These are phyloP conservation scores for Paraphaeosphaeria sporulosa DNA, from an alignment of 2,329 filamentous ascomycete genomes.

Conservation along the genomic window DNA sequence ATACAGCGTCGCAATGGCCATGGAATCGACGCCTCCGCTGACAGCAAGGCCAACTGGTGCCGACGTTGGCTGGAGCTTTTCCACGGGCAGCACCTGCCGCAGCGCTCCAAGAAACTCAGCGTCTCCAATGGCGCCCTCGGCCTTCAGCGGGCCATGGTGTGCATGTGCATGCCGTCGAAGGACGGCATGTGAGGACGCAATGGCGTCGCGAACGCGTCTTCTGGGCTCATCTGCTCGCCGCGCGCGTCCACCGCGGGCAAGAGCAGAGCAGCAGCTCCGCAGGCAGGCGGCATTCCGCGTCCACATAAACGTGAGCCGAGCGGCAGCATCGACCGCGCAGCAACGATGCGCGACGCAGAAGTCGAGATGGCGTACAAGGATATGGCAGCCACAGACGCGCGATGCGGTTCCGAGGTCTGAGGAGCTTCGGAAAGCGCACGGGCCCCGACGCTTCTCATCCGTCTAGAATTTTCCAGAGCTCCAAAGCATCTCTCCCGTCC, in stretches of 20 bases:
- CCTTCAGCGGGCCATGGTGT: slow-evolving; percentile 21
- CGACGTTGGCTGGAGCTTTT: slow-evolving; percentile 18
- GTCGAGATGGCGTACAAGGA: background rate
- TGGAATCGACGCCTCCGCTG: slow-evolving; percentile 96
- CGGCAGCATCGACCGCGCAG: slow-evolving; percentile 22
- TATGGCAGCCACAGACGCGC: background rate
- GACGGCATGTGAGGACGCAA: background rate
- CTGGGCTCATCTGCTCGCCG: slow-evolving; percentile 23
- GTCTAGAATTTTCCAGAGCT: slow-evolving; percentile 32
- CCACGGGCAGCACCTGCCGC: slow-evolving; percentile 10
- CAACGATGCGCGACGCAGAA: background rate
- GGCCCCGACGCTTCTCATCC: slow-evolving; percentile 15
- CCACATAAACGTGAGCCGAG: slow-evolving; percentile 40
- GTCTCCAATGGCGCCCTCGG: slow-evolving; percentile 29
- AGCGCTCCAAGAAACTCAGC: slow-evolving; percentile 37
- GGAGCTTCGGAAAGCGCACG: slow-evolving; percentile 25
- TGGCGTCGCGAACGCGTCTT: background rate
- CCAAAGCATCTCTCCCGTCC: slow-evolving; percentile 15
- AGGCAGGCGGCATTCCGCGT: slow-evolving; percentile 42
- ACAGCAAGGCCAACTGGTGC: slow-evolving; percentile 69
- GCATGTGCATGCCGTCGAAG: background rate
- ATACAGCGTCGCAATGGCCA: slow-evolving; percentile 86
- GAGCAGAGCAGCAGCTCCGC: slow-evolving; percentile 39
- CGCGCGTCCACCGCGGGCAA: slow-evolving; percentile 20
- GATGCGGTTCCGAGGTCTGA: slow-evolving; percentile 27